Evolutionary conservation across 306 rosid genomes (phyloP), one percentile per base, ranked within the genome.

Genomic region (Urtica urens): DNA sequence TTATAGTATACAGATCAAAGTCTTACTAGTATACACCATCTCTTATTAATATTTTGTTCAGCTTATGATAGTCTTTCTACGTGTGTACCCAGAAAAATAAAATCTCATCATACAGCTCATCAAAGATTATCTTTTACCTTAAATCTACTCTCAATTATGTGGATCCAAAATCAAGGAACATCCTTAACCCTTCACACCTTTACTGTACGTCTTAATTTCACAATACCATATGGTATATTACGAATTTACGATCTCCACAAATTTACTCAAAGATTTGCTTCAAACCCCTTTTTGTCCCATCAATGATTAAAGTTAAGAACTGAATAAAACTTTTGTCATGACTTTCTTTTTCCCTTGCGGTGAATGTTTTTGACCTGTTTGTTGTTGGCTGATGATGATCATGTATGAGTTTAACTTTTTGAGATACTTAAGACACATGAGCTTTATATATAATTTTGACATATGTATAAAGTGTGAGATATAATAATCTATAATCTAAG

Each of bases 261-360:
- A 29, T 25, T 13, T 31, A 55, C 49, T 44, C 34, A 53, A 68
- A 65, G 25, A n/a, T 39, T 62, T 60, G 55, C 41, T 34, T 10
- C 33, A 39, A 11, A 28, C 15, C 29, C 35, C 18, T 16, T 29
- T 57, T 26, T 53, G 22, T 50, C 47, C 38, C 16, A 5, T 30
- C 57, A 75, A 72, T 78, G 81, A 78, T 75, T 48, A 54, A 64
- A 67, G 57, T 24, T 31, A 26, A 23, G 20, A 19, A 33, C 15
- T 21, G 51, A 51, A 47, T 64, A 62, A 38, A 72, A 50, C 64
- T 43, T 65, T 52, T 35, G 40, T 35, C 40, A 13, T 35, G 40
- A 14, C n/a, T 16, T 35, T 35, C n/a, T 35, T 7, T 35, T 13
- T 35, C 10, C n/a, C 54, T 49, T 21, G 19, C 28, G 68, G 17